Evolutionary conservation across 2,329 filamentous ascomycete species (phyloP).

Genomic region (Lasiodiplodia sp.): DNA sequence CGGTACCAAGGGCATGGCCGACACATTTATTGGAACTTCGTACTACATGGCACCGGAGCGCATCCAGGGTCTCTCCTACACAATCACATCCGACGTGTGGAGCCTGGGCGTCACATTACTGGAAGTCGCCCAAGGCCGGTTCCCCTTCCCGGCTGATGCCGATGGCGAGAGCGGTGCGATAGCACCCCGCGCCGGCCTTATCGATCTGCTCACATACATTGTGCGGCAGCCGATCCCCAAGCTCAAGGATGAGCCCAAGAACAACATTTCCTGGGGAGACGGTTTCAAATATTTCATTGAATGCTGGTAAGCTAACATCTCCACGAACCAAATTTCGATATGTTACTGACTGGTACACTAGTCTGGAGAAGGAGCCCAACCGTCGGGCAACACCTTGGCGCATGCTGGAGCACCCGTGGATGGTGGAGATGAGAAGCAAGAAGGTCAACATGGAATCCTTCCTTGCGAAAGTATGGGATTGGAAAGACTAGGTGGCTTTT

Average conservation of each 20-base stretch:
- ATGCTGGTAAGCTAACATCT: constrained; percentile 80
- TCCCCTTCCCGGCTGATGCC: constrained; percentile 90
- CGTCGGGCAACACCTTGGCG: constrained; percentile 94
- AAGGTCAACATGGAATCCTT: constrained; percentile 98
- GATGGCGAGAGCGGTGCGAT: constrained; percentile 71
- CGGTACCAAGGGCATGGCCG: constrained; percentile 96
- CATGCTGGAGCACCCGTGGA: constrained; percentile 99
- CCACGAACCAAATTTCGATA: neutral
- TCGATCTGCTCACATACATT: constrained; percentile 96
- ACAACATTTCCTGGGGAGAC: constrained; percentile 91
- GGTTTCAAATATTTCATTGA: constrained; percentile 99
- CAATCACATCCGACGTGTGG: constrained; percentile 98
- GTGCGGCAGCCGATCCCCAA: constrained; percentile 94
- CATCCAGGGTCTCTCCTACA: constrained; percentile 97
- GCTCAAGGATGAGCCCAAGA: constrained; percentile 91
- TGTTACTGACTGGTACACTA: constrained; percentile 47
- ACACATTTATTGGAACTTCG: constrained; percentile 97
- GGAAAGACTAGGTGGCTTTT: constrained; percentile 68
- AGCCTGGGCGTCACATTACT: constrained; percentile 94
- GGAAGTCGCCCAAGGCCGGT: constrained; percentile 99
- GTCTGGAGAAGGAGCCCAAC: constrained; percentile 89
- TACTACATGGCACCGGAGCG: constrained; percentile 99
- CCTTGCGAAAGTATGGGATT: constrained; percentile 94
- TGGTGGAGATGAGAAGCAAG: constrained; percentile 94
- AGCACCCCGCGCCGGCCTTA: constrained; percentile 89